These are phyloP conservation scores for Symmetrospora coprosmae DNA, from an alignment of 768 basidiomycete species.

Conservation along the genomic window DNA sequence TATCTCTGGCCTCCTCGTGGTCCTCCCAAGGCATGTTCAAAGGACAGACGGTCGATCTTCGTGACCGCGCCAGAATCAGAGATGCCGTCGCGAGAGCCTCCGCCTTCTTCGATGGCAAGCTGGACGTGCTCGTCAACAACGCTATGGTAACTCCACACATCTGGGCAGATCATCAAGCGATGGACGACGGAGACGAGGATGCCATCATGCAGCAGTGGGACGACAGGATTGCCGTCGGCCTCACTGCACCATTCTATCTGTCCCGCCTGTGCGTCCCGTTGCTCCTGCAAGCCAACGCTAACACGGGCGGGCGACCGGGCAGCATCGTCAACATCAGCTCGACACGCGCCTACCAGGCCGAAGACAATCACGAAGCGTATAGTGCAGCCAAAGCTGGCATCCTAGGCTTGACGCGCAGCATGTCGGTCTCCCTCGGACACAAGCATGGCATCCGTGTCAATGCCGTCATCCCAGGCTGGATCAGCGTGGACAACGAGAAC, in stretches of 20 bases:
- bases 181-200: background rate
- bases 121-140: constrained; percentile 21
- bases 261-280: background rate
- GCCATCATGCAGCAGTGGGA: constrained; percentile 4
- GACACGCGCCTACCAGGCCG: constrained; percentile 8
- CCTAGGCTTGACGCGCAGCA: constrained; percentile 5
- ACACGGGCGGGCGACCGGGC: background rate
- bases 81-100: background rate
- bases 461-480: constrained; percentile 20
- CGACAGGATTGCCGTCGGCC: background rate
- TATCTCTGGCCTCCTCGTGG: background rate
- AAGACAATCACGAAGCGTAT: constrained; percentile 14
- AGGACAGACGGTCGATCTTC: background rate
- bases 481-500: constrained; percentile 13
- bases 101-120: background rate
- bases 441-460: constrained; percentile 14
- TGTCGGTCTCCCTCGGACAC: constrained; percentile 8
- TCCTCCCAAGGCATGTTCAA: background rate
- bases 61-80: background rate
- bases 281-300: background rate
- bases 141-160: constrained; percentile 1
- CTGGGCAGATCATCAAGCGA: constrained; percentile 1
- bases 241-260: constrained; percentile 1
- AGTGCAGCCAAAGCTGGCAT: constrained; percentile 10
- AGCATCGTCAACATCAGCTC: constrained; percentile 16